Base-by-base conservation (phyloP, 441 rosid genomes). In the Pelargonium myrrhifolium region DNA sequence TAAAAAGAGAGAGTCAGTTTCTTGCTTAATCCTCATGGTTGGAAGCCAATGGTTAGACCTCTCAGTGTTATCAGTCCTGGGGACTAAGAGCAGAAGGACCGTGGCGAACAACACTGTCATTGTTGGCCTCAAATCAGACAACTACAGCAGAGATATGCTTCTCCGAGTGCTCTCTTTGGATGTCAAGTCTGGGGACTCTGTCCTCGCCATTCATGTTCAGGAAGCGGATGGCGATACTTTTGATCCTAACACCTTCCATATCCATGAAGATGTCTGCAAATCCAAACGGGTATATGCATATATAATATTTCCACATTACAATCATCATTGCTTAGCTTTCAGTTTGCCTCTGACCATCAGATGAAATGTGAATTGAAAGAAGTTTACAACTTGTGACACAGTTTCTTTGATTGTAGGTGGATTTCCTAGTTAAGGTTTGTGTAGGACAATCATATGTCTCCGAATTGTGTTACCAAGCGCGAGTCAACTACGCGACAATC, bases 191-290 rank as follows among this genome's bases (percentile, higher is more conserved):
- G 81, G 84, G 17, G 80, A 71, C 56, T 67, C 40, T 64, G 80
- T 78, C 22, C 35, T 77, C 15, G 77, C 81, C 7, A 70, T 77
- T 62, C 84, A 79, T 69, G 83, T 77, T 69, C 80, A 71, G 55
- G 65, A 67, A 56, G 68, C 62, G 14, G 49, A 71, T 35, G 83
- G 26, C 1, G 28, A 72, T 69, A 22, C 26, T 72, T 73, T 82
- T 31, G 80, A 79, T 73, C 78, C 73, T 3, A 79, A 79, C 63
- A 75, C 75, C 56, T 82, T 79, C 53, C 76, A 77, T 66, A 75
- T 75, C 56, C 85, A 77, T 55, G 83, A 79, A 75, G 81, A 82
- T 73, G 65, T 75, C 58, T 82, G 81, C 72, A 77, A 69, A 74
- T 72, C 80, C 64, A 79, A 74, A 70, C 68, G 69, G 82, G 85